Percentiles rank a stretch among this genome's conserved stretches.
These are phyloP conservation scores for Oryza glumipatula DNA, from an alignment of 176 grass and related monocot species.

Conservation along the genomic window DNA sequence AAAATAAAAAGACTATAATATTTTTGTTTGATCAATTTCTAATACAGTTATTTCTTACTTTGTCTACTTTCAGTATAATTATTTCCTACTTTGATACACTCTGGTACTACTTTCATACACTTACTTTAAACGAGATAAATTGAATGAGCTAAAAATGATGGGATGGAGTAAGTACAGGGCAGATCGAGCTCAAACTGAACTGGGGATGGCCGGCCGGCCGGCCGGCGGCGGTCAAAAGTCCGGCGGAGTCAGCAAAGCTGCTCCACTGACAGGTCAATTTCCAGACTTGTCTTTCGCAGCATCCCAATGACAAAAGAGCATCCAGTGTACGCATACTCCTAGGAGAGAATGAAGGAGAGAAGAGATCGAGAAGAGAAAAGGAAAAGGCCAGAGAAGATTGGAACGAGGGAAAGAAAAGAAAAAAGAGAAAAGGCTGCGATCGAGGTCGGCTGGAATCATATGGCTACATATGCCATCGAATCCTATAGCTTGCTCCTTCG, in stretches of 20 bases:
- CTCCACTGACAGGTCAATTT: constrained; percentile 35
- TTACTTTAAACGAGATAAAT: too few relatives aligned
- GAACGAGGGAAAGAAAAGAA: background rate
- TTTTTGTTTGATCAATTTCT: too few relatives aligned
- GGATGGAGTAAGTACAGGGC: too few relatives aligned
- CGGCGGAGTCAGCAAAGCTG: background rate
- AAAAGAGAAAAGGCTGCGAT: background rate
- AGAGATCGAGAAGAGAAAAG: background rate
- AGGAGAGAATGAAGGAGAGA: background rate
- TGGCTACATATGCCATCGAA: background rate
- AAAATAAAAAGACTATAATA: too few relatives aligned
- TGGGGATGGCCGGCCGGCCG: background rate
- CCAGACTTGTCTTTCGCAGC: constrained; percentile 23
- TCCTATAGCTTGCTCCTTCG: background rate
- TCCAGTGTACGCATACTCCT: background rate
- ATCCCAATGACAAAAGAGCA: constrained; percentile 35
- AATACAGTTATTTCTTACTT: too few relatives aligned
- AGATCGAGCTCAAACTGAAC: too few relatives aligned
- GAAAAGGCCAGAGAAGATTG: constrained; percentile 15
- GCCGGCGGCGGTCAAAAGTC: background rate
- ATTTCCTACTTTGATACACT: too few relatives aligned
- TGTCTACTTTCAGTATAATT: too few relatives aligned
- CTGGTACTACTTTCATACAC: too few relatives aligned
- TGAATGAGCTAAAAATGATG: too few relatives aligned
- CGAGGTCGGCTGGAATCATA: background rate